Evolutionary conservation across 108 stramenopile genomes (phyloP), one percentile per base, ranked within the genome.

Genomic region (Nannochloropsis gaditana): DNA sequence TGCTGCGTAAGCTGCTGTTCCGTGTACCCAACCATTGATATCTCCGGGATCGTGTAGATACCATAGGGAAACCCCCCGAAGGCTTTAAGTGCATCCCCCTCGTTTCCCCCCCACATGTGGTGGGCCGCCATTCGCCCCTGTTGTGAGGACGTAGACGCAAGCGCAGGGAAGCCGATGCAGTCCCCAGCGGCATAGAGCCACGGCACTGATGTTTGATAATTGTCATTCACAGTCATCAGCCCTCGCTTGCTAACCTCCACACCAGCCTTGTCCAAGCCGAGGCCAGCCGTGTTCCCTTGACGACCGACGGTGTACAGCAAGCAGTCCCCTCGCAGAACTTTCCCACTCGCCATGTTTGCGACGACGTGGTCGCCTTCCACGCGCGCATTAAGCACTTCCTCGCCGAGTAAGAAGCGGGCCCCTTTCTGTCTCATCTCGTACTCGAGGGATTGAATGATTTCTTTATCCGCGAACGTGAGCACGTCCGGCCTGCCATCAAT

Each of bases 101-200:
- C 79, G 9, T 17, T 21, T 21, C 45, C 59, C 59, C 73, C 45
- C 89, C 89, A 89, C 89, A 89, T 89, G 80, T 89, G 89, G 41
- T 83, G 83, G 6, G 85, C 85, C 31, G 89, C 89, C 43, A 73
- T 42, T n/a, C 79, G 50, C 9, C 89, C 89, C 81, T 89, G 89
- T 83, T 89, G 85, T 85, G 85, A 86, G 50, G 85, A 84, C 19
- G 89, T 89, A 15, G 89, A 89, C 42, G 89, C 89, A 21, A 89
- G 85, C 41, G 89, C 89, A 17, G 89, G 89, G 83, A 85, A 89
- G 21, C 89, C 89, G 41, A 89, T 89, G 11, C 85, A 85, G 80
- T 89, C 89, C 2, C 89, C 89, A 11, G 84, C 85, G 31, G 89
- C 89, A 50, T 89, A 89, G 42, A 89, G 59, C 11, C 80, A 45